Conservation (phyloP, 2,329 filamentous ascomycete species). For the Pochonia chlamydosporia region DNA sequence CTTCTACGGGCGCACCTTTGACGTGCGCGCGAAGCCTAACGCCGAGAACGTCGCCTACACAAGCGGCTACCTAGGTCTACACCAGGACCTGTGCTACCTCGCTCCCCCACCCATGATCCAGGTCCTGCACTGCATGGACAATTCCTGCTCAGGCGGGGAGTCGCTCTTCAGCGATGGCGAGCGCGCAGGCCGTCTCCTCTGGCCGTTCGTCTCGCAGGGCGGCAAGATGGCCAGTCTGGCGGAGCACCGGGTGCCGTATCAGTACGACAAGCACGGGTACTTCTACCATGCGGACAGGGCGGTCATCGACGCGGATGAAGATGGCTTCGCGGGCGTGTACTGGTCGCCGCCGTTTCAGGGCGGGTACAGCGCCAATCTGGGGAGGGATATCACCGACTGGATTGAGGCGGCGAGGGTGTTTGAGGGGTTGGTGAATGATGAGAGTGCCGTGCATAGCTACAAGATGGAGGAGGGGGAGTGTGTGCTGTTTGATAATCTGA, state of each 20-base stretch:
- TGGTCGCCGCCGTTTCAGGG: slow-evolving; percentile 82
- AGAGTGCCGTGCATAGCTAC: slow-evolving; percentile 58
- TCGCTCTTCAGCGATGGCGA: slow-evolving; percentile 81
- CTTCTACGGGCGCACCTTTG: slow-evolving; percentile 88
- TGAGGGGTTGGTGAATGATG: slow-evolving; percentile 49
- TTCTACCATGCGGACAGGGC: slow-evolving; percentile 55
- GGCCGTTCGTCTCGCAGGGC: slow-evolving; percentile 12
- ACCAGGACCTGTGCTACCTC: slow-evolving; percentile 92
- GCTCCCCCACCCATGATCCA: slow-evolving; percentile 74
- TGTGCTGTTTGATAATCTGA: slow-evolving; percentile 85
- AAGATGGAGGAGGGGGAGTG: slow-evolving; percentile 78
- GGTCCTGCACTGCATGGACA: slow-evolving; percentile 82
- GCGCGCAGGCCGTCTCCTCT: slow-evolving; percentile 43
- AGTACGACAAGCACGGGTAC: slow-evolving; percentile 62
- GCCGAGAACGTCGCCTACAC: slow-evolving; percentile 95
- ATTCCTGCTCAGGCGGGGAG: slow-evolving; percentile 72
- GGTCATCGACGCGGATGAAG: slow-evolving; percentile 37
- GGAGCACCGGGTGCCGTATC: slow-evolving; percentile 46
- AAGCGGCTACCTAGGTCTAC: slow-evolving; percentile 71
- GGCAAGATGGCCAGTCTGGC: slow-evolving; percentile 11
- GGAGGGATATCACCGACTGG: slow-evolving; percentile 30
- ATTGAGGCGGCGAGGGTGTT: slow-evolving; percentile 49
- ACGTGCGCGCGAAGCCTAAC: slow-evolving; percentile 74
- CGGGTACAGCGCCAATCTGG: slow-evolving; percentile 27
- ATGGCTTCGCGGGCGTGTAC: slow-evolving; percentile 25